Conservation (phyloP, 805 yeast genomes). For the Tetrapisispora iriomotensis region DNA sequence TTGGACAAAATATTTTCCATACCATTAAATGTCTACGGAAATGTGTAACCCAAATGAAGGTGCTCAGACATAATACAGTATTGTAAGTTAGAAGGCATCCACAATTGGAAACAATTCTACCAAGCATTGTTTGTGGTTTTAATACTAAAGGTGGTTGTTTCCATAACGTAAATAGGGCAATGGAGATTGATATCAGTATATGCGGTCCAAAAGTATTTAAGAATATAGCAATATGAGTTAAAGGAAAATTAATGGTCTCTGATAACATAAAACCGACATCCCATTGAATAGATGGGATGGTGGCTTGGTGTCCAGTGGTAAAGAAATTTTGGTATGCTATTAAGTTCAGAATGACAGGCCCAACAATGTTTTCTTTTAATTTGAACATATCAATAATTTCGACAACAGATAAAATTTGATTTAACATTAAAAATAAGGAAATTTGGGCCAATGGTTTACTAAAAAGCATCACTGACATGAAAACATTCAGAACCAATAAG, state of each 20-base stretch:
- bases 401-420: slow-evolving; percentile 63
- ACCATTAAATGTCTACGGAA: slow-evolving; percentile 95
- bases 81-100: slow-evolving; percentile 64
- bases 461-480: slow-evolving; percentile 58
- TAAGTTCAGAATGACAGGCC: slow-evolving; percentile 66
- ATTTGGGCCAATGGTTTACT: slow-evolving; percentile 83
- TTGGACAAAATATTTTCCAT: slow-evolving; percentile 97
- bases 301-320: slow-evolving; percentile 94
- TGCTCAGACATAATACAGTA: slow-evolving; percentile 55
- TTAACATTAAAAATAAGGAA: slow-evolving; percentile 57
- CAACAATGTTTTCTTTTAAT: slow-evolving; percentile 56
- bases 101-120: slow-evolving; percentile 61
- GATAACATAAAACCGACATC: slow-evolving; percentile 80
- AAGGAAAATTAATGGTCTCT: slow-evolving; percentile 64
- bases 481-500: slow-evolving; percentile 58
- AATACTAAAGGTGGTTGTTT: slow-evolving; percentile 55
- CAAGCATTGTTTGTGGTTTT: slow-evolving; percentile 63
- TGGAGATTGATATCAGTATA: slow-evolving; percentile 56
- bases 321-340: slow-evolving; percentile 77
- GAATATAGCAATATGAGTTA: slow-evolving; percentile 70
- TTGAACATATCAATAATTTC: slow-evolving; percentile 64
- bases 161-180: slow-evolving; percentile 76
- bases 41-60: slow-evolving; percentile 74
- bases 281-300: slow-evolving; percentile 92
- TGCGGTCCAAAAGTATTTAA: slow-evolving; percentile 85